A percentile compares a stretch with the other conserved stretches of the same genome.
Conservation (phyloP, 495 filamentous ascomycete genomes). For the Penicillium egyptiacum region DNA sequence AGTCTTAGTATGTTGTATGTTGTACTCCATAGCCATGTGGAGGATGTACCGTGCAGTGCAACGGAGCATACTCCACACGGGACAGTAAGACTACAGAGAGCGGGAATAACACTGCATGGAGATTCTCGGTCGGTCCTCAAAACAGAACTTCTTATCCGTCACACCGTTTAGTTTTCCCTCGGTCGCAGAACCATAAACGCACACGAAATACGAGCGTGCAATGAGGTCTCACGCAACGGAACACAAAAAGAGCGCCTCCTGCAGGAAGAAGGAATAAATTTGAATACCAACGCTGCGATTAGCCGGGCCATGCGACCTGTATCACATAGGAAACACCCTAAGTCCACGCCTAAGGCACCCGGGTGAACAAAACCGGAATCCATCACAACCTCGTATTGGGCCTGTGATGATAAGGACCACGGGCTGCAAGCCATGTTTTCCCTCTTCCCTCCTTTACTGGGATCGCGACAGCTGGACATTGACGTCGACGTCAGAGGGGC, state of each 20-base stretch:
- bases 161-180: not conserved
- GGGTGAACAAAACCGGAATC: not conserved
- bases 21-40: slow-evolving; percentile 1
- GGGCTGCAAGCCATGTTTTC: slow-evolving; percentile 18
- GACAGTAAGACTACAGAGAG: not conserved
- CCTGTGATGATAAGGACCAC: slow-evolving; percentile 10
- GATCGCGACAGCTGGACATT: slow-evolving; percentile 23
- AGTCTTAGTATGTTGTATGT: not conserved
- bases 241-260: slow-evolving; percentile 2
- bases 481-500: slow-evolving; percentile 40
- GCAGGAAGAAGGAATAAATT: slow-evolving; percentile 13
- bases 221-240: not conserved
- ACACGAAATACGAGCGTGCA: slow-evolving; percentile 1
- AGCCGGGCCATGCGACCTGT: slow-evolving; percentile 25
- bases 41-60: slow-evolving; percentile 11
- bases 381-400: slow-evolving; percentile 14
- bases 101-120: slow-evolving; percentile 1
- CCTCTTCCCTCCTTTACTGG: slow-evolving; percentile 8
- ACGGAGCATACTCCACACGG: slow-evolving; percentile 8
- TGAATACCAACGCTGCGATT: slow-evolving; percentile 6
- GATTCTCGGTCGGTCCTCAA: slow-evolving; percentile 2
- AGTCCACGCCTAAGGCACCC: slow-evolving; percentile 1
- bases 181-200: not conserved
- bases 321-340: slow-evolving; percentile 14
- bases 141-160: not conserved